These are phyloP conservation scores for Solanum raphanifolium DNA, from an alignment of 257 asterid species.

Conservation along the genomic window DNA sequence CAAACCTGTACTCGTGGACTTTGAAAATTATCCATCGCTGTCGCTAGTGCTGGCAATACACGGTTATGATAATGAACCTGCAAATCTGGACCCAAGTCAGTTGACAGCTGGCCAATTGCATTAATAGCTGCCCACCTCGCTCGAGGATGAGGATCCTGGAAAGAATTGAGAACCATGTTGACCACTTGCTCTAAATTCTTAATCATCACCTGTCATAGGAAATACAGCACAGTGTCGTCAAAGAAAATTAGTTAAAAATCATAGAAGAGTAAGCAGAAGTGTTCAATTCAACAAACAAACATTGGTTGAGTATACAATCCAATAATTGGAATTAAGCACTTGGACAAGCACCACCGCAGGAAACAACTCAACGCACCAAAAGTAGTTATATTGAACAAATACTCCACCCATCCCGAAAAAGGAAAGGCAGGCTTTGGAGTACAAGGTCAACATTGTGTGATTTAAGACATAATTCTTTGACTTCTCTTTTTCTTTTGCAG, in stretches of 20 bases:
- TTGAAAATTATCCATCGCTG: slow-evolving; percentile 88
- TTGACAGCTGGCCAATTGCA: slow-evolving; percentile 96
- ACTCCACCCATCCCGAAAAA: neutral
- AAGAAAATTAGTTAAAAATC: neutral
- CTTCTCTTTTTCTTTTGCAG: neutral
- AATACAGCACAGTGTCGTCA: neutral
- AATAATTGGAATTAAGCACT: neutral
- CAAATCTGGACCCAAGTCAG: slow-evolving; percentile 97
- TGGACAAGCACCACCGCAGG: neutral
- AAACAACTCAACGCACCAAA: neutral
- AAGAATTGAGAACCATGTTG: slow-evolving; percentile 83
- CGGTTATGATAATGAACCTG: slow-evolving; percentile 76
- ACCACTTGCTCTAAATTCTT: slow-evolving; percentile 82
- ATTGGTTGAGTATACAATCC: neutral
- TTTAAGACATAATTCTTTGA: neutral
- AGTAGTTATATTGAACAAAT: neutral
- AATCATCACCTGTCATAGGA: slow-evolving; percentile 61
- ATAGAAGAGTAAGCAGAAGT: neutral
- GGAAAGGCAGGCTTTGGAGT: neutral
- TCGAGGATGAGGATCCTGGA: slow-evolving; percentile 97
- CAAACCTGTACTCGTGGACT: slow-evolving; percentile 96
- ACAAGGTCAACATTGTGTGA: neutral
- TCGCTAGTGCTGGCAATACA: slow-evolving; percentile 74
- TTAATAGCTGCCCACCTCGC: slow-evolving; percentile 98
- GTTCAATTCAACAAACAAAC: neutral